These are phyloP conservation scores for Crithidia brevicula DNA, from an alignment of 208 protist species.

Conservation along the genomic window DNA sequence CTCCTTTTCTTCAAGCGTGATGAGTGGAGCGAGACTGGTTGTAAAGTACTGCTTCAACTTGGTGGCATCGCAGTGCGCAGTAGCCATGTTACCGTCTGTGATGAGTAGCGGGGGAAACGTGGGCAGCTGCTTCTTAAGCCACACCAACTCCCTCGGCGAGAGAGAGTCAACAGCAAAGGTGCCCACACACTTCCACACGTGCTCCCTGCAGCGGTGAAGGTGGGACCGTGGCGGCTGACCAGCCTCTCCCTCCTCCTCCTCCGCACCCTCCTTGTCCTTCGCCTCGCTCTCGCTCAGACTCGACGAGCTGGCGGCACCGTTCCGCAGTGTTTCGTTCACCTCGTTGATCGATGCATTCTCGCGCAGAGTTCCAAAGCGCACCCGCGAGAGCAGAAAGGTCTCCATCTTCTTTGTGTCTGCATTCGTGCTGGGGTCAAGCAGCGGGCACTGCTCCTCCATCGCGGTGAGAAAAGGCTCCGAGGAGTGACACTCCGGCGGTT, in stretches of 20 bases:
- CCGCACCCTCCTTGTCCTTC: neutral
- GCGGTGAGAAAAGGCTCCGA: constrained; percentile 53
- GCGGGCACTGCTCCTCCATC: constrained; percentile 45
- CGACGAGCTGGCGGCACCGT: neutral
- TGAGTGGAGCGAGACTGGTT: constrained; percentile 38
- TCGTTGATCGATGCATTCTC: constrained; percentile 34
- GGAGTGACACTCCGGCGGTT: constrained; percentile 69
- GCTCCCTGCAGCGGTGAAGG: neutral
- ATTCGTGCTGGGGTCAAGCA: constrained; percentile 42
- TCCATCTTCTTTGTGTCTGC: constrained; percentile 57
- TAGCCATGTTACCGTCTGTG: constrained; percentile 43
- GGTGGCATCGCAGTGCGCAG: constrained; percentile 33
- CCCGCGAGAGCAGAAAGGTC: constrained; percentile 69
- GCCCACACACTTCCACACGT: constrained; percentile 44
- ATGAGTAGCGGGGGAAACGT: constrained; percentile 54
- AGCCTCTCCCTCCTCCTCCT: neutral
- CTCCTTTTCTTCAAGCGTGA: constrained; percentile 29
- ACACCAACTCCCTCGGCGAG: constrained; percentile 57
- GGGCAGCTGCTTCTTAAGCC: constrained; percentile 59
- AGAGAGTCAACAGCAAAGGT: constrained; percentile 39
- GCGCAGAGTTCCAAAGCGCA: constrained; percentile 40
- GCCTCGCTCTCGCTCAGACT: neutral
- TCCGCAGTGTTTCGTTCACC: constrained; percentile 5
- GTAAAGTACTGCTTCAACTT: constrained; percentile 40
- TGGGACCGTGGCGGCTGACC: neutral